Conservation (phyloP, 2,329 filamentous ascomycete species). For the Botrytis medusae region DNA sequence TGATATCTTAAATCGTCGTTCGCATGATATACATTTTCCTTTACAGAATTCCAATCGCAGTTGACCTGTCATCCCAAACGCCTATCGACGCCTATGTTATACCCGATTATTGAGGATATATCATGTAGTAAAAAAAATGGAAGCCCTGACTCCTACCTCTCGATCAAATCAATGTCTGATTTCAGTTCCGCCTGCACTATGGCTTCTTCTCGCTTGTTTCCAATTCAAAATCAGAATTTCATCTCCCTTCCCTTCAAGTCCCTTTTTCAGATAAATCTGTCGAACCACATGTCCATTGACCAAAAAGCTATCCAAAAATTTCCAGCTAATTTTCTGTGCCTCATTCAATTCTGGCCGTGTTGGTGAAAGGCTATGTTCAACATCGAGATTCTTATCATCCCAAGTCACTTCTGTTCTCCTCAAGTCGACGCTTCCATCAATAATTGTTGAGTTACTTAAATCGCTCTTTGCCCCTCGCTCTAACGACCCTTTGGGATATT, state of each 20-base stretch:
- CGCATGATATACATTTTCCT: neutral
- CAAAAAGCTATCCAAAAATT: slow-evolving; percentile 49
- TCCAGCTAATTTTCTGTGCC: slow-evolving; percentile 57
- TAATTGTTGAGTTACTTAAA: neutral
- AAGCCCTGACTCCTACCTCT: neutral
- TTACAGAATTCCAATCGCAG: neutral
- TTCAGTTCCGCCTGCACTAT: neutral
- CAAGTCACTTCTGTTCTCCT: slow-evolving; percentile 46
- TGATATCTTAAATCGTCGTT: slow-evolving; percentile 12
- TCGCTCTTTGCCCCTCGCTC: neutral
- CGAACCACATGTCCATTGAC: slow-evolving; percentile 38
- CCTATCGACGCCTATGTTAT: neutral
- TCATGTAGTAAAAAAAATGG: neutral
- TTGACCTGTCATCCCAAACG: neutral
- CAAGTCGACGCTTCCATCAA: slow-evolving; percentile 30
- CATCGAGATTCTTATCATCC: slow-evolving; percentile 46
- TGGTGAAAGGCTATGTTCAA: slow-evolving; percentile 50
- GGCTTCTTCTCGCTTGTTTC: slow-evolving; percentile 20
- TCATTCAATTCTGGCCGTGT: slow-evolving; percentile 52
- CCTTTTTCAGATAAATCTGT: slow-evolving; percentile 34
- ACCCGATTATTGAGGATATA: neutral
- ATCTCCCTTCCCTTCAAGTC: slow-evolving; percentile 27
- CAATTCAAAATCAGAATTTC: slow-evolving; percentile 36
- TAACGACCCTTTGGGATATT: slow-evolving; percentile 36
- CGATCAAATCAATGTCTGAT: neutral